phyloP scores from a whole-genome alignment of 306 rosid genomes.

The Castanea crenata region DNA sequence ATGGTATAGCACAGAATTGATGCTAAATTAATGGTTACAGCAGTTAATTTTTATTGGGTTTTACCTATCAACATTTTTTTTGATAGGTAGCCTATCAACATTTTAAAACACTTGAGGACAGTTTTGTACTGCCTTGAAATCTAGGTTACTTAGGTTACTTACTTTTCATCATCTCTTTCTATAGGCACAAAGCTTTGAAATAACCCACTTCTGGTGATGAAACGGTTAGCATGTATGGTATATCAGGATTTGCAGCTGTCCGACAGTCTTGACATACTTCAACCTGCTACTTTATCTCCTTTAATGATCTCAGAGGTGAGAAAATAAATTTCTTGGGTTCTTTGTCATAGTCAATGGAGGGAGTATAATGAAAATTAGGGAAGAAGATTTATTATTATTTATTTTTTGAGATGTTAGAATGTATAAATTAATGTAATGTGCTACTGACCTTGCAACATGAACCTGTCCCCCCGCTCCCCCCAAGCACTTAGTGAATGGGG shows the following conservation, averaged over 20 bases:
- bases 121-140: not conserved
- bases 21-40: not conserved
- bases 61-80: too few relatives aligned
- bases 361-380: not conserved
- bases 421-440: too few relatives aligned
- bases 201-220: constrained; percentile 81
- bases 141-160: constrained; percentile 1
- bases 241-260: constrained; percentile 59
- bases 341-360: not conserved
- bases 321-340: not conserved
- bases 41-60: not conserved
- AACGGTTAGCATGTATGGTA: constrained; percentile 92
- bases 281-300: constrained; percentile 69
- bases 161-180: constrained; percentile 21
- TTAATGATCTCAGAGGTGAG: constrained; percentile 58
- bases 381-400: not conserved
- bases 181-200: constrained; percentile 63
- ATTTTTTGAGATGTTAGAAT: too few relatives aligned
- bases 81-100: not conserved
- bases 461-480: too few relatives aligned
- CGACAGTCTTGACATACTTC: constrained; percentile 81
- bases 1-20: not conserved
- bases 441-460: too few relatives aligned
- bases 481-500: too few relatives aligned
- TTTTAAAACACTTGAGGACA: not conserved